phyloP scores from a whole-genome alignment of 345 rosid genomes.

The Citrus sinensis region DNA sequence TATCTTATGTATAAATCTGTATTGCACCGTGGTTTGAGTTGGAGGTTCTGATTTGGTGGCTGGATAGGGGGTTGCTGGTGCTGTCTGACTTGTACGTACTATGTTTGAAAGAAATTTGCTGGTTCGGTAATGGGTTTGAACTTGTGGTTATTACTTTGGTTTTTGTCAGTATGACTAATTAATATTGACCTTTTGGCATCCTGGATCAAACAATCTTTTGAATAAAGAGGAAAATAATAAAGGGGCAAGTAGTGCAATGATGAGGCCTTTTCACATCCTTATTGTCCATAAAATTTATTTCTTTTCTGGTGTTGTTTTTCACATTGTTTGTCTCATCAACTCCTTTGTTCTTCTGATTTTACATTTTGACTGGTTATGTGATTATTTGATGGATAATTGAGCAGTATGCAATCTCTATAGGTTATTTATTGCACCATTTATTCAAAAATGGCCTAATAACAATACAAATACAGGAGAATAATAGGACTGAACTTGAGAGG shows the following conservation, averaged over 20 bases:
- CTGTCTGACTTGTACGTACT: neutral
- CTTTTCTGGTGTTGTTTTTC: neutral
- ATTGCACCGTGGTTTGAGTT: neutral
- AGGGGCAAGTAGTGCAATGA: neutral
- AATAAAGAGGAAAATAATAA: neutral
- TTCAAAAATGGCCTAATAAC: conserved; percentile 9
- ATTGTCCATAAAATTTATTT: neutral
- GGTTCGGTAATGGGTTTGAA: neutral
- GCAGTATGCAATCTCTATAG: neutral
- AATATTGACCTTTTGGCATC: neutral
- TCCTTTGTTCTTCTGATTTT: neutral
- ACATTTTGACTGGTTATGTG: neutral
- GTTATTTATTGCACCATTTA: neutral
- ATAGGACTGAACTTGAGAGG: conserved; percentile 81
- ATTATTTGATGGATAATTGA: neutral
- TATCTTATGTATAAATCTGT: neutral
- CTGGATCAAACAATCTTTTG: neutral
- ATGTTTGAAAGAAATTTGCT: neutral
- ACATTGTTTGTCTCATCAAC: neutral
- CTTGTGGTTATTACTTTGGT: neutral
- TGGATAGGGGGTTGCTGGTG: neutral
- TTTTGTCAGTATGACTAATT: neutral
- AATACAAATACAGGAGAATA: conserved; percentile 63
- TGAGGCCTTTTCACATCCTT: neutral
- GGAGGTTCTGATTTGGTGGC: neutral